A percentile compares a stretch with the other conserved stretches of the same genome.
Evolutionary conservation across 2,329 filamentous ascomycete species (phyloP).

Genomic region (Nectriaceae sp.): DNA sequence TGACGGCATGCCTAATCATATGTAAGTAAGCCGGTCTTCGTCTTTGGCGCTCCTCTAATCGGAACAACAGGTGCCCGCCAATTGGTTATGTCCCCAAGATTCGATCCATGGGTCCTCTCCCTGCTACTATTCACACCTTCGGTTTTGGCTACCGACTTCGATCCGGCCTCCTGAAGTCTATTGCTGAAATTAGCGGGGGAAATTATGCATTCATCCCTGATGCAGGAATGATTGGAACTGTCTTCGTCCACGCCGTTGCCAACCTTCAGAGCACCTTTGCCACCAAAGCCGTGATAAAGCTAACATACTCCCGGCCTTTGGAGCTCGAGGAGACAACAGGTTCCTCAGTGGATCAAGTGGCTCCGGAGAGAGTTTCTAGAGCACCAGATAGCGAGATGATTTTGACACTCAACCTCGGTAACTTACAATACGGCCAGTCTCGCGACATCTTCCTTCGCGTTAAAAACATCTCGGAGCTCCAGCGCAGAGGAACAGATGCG

Average conservation of each 20-base stretch:
- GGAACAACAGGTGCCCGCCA: conserved; percentile 46
- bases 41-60: too few relatives aligned
- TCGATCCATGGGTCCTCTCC: conserved; percentile 39
- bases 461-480: conserved; percentile 21
- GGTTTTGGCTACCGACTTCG: conserved; percentile 37
- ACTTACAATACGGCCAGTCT: conserved; percentile 62
- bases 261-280: conserved; percentile 62
- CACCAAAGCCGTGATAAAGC: conserved; percentile 43
- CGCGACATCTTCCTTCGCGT: conserved; percentile 54
- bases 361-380: conserved; percentile 17
- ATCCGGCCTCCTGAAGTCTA: conserved; percentile 58
- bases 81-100: conserved; percentile 59
- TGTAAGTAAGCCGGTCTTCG: too few relatives aligned
- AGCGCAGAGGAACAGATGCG: conserved; percentile 5
- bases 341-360: conserved; percentile 38
- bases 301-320: conserved; percentile 41
- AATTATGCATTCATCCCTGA: conserved; percentile 65
- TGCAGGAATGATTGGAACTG: conserved; percentile 63
- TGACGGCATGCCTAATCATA: conserved; percentile 56
- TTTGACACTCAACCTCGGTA: conserved; percentile 48
- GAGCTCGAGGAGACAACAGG: conserved; percentile 43
- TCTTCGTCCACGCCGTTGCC: conserved; percentile 63
- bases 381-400: conserved; percentile 15
- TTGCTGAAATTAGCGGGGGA: conserved; percentile 58
- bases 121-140: conserved; percentile 44